Evolutionary conservation across 306 rosid species (phyloP).

Genomic region (Cucumis hystrix): DNA sequence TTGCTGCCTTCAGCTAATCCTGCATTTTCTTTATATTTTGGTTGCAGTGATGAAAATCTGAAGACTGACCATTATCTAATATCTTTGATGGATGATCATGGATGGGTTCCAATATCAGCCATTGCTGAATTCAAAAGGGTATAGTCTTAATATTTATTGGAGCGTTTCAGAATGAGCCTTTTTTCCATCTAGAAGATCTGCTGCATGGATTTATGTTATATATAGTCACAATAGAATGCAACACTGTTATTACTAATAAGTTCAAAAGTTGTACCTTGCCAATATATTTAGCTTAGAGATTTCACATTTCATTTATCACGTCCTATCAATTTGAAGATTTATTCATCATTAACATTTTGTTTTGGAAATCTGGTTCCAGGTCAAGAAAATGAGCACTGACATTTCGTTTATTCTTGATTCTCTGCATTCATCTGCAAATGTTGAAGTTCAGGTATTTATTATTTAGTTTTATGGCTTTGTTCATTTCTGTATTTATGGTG

Average conservation of each 20-base stretch:
- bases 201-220: not conserved
- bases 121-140: conserved; percentile 92
- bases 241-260: not conserved
- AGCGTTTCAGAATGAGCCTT: not conserved
- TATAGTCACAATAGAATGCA: not conserved
- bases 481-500: not conserved
- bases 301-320: not conserved
- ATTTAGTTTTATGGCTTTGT: not conserved
- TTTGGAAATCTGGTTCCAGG: conserved; percentile 21
- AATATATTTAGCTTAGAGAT: not conserved
- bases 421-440: conserved; percentile 46
- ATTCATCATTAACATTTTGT: not conserved
- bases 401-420: conserved; percentile 69
- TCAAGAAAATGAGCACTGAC: conserved; percentile 71
- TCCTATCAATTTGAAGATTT: not conserved
- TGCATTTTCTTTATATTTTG: conserved; percentile 35
- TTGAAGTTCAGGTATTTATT: conserved; percentile 71
- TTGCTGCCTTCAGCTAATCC: not conserved
- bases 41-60: conserved; percentile 91
- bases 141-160: conserved; percentile 12
- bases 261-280: not conserved
- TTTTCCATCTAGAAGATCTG: not conserved
- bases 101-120: conserved; percentile 67
- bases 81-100: conserved; percentile 86
- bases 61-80: conserved; percentile 57